These are phyloP conservation scores for Apiotrichum brassicae DNA, from an alignment of 1,284 basidiomycete species.

Conservation along the genomic window DNA sequence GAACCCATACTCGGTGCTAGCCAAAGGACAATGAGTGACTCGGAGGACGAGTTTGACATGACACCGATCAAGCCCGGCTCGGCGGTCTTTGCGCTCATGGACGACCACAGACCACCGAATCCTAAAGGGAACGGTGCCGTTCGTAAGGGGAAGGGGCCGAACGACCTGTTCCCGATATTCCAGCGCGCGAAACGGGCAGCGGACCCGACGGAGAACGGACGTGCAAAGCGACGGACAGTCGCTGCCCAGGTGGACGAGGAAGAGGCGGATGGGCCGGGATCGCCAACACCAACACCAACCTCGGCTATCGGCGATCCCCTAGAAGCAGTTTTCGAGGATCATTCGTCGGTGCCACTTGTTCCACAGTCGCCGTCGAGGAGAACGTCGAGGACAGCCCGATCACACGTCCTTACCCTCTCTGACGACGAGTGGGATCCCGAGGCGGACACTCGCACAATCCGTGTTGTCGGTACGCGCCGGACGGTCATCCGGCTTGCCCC, in stretches of 20 bases:
- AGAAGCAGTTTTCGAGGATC: too few relatives aligned
- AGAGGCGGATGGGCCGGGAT: not conserved
- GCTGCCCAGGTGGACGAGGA: not conserved
- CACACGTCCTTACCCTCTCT: conserved; percentile 18
- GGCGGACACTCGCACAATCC: conserved; percentile 5
- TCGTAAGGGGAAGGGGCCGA: not conserved
- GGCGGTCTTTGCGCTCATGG: conserved; percentile 7
- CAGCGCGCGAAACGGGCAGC: conserved; percentile 4
- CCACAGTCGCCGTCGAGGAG: too few relatives aligned
- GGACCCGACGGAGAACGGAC: not conserved
- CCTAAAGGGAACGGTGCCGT: too few relatives aligned
- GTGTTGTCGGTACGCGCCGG: conserved; percentile 13
- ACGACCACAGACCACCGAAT: not conserved
- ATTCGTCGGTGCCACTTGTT: too few relatives aligned
- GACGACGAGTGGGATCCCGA: conserved; percentile 39
- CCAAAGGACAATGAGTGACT: not conserved
- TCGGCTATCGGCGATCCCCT: too few relatives aligned
- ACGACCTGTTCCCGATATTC: conserved; percentile 15
- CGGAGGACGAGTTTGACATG: conserved; percentile 12
- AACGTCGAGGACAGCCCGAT: not conserved
- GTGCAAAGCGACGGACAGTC: not conserved
- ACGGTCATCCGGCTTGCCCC: not conserved
- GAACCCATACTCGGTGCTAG: not conserved
- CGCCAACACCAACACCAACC: not conserved
- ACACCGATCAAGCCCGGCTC: conserved; percentile 12